Conservation (phyloP, 352 stramenopile species). For the Globisporangium sylvaticum region DNA sequence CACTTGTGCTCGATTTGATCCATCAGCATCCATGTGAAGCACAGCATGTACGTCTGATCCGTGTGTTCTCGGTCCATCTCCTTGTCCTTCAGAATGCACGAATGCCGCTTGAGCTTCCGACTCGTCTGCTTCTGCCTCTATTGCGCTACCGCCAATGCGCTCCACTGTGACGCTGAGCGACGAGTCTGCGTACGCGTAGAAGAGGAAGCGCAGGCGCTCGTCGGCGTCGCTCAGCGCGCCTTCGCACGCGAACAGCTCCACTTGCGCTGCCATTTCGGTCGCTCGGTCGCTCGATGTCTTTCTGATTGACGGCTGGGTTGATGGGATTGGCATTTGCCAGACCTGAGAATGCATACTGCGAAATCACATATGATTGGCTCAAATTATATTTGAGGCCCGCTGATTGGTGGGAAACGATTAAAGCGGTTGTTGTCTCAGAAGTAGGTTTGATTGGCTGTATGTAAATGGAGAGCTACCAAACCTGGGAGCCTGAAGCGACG, state of each 20-base stretch:
- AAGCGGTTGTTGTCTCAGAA: neutral
- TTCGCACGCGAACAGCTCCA: conserved; percentile 39
- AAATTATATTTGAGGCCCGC: neutral
- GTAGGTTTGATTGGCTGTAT: conserved; percentile 4
- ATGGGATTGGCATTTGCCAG: neutral
- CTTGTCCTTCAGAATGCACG: neutral
- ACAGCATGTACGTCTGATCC: neutral
- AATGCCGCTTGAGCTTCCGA: neutral
- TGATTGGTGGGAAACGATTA: neutral
- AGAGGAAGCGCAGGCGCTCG: conserved; percentile 26
- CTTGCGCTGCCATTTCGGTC: neutral
- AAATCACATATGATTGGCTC: neutral
- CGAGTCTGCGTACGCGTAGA: conserved; percentile 30
- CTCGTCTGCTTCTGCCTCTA: neutral
- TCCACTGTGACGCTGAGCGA: conserved; percentile 27
- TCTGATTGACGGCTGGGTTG: neutral
- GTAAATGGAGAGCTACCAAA: neutral
- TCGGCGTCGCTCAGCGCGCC: conserved; percentile 33
- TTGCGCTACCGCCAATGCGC: neutral
- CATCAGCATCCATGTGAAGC: neutral
- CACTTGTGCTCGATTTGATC: neutral
- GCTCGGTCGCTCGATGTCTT: neutral
- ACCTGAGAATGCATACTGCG: neutral
- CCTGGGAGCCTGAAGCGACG: neutral
- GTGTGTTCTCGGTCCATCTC: neutral